Evolutionary conservation across 345 rosid genomes (phyloP).

Genomic region (Passiflora organensis): DNA sequence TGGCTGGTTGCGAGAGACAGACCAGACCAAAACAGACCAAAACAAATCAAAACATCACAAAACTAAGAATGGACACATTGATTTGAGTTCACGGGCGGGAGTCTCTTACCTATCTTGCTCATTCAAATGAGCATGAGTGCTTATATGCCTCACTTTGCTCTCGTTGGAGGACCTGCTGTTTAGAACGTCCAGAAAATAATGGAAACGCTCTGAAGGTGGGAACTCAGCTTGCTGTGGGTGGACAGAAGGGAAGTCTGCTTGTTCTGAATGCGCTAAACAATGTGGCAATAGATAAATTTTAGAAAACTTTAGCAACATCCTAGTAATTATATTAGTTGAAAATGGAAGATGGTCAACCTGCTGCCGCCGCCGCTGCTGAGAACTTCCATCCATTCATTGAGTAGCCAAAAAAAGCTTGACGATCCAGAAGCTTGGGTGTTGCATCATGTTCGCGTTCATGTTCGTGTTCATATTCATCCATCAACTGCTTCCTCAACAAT

Average conservation of each 20-base stretch:
- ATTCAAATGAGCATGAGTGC: constrained; percentile 37
- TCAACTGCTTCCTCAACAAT: constrained; percentile 37
- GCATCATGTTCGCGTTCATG: constrained; percentile 44
- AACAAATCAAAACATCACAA: too few relatives aligned
- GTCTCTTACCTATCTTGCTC: constrained; percentile 63
- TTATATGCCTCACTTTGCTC: constrained; percentile 38
- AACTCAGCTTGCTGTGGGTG: too few relatives aligned
- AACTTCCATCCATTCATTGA: constrained; percentile 43
- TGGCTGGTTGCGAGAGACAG: too few relatives aligned
- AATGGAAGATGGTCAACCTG: constrained; percentile 40
- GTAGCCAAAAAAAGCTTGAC: constrained; percentile 43
- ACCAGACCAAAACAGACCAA: too few relatives aligned
- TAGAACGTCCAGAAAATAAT: constrained; percentile 54
- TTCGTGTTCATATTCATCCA: constrained; percentile 45
- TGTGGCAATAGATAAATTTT: neutral
- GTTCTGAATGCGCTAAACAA: constrained; percentile 35
- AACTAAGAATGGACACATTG: too few relatives aligned
- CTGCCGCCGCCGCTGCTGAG: too few relatives aligned
- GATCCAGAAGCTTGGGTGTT: constrained; percentile 33
- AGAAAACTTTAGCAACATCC: too few relatives aligned
- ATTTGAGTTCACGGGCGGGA: too few relatives aligned
- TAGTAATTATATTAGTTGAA: neutral
- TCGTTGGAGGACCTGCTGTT: constrained; percentile 45
- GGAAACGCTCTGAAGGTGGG: constrained; percentile 40
- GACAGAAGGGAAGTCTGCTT: too few relatives aligned